Conservation (phyloP, 208 protist species). For the Wallacemonas rigidus region DNA sequence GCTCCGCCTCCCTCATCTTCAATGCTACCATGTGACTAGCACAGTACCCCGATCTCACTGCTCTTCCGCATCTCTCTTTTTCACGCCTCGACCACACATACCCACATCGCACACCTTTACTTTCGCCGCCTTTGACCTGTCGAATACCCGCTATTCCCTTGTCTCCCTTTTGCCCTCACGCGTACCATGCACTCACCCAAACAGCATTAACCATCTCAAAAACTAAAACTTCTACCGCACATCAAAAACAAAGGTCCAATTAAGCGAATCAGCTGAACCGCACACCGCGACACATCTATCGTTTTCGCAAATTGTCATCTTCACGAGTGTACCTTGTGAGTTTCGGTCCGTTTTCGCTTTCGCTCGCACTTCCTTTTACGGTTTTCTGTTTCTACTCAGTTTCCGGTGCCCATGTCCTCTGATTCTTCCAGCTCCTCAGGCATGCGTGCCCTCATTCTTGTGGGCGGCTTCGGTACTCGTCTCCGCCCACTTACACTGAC, state of each 20-base stretch:
- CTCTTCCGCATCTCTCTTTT: no score
- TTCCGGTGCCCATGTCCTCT: constrained; percentile 9
- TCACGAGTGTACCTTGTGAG: no score
- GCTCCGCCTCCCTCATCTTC: no score
- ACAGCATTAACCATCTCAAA: not conserved
- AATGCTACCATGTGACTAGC: no score
- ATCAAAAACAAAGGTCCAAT: constrained; percentile 1
- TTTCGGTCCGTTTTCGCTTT: no score
- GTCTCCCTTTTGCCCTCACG: not conserved
- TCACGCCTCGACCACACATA: no score
- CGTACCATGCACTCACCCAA: not conserved
- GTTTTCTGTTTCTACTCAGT: not conserved
- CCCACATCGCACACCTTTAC: no score
- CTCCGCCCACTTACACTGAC: constrained; percentile 97
- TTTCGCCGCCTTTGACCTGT: no score
- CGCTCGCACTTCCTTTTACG: no score
- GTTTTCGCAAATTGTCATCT: no score
- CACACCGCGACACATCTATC: no score
- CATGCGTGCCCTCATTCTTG: constrained; percentile 98
- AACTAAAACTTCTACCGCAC: not conserved
- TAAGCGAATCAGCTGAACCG: not conserved
- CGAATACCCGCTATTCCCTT: not conserved
- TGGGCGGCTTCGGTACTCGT: constrained; percentile 95
- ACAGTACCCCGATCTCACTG: no score
- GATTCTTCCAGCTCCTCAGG: constrained; percentile 29